These are phyloP conservation scores for Spathaspora sp. DNA, from an alignment of 805 yeast genomes.

Conservation along the genomic window DNA sequence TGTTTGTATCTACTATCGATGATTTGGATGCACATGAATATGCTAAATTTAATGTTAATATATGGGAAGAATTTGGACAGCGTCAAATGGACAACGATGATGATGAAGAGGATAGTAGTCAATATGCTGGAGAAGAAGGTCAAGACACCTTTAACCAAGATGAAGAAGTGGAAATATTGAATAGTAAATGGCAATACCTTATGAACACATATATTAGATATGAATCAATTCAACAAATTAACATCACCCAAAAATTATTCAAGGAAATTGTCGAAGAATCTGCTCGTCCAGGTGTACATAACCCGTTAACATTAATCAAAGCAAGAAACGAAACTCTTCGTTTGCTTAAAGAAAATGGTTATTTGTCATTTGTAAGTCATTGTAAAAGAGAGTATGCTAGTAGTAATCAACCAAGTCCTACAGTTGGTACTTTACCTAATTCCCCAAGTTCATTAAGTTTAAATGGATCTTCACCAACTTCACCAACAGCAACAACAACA, in stretches of 20 bases:
- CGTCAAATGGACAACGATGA: slow-evolving; percentile 7
- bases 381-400: neutral
- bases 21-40: slow-evolving; percentile 14
- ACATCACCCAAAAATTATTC: slow-evolving; percentile 40
- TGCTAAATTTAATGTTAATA: slow-evolving; percentile 3
- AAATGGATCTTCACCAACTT: neutral
- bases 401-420: neutral
- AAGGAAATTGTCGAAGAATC: slow-evolving; percentile 20
- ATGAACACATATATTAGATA: slow-evolving; percentile 35
- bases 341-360: slow-evolving; percentile 34
- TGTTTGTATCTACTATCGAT: slow-evolving; percentile 20
- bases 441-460: neutral
- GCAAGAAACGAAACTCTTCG: slow-evolving; percentile 30
- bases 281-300: slow-evolving; percentile 15
- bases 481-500: neutral
- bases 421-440: neutral
- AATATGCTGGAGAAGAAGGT: neutral
- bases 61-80: slow-evolving; percentile 17
- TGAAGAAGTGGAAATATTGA: slow-evolving; percentile 2
- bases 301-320: slow-evolving; percentile 21
- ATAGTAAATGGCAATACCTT: slow-evolving; percentile 35
- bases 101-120: slow-evolving; percentile 2
- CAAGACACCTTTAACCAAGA: neutral
- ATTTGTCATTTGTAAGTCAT: slow-evolving; percentile 11
- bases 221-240: slow-evolving; percentile 46